phyloP scores from a whole-genome alignment of 2,329 filamentous ascomycete genomes.

The Pyricularia pennisetigena region DNA sequence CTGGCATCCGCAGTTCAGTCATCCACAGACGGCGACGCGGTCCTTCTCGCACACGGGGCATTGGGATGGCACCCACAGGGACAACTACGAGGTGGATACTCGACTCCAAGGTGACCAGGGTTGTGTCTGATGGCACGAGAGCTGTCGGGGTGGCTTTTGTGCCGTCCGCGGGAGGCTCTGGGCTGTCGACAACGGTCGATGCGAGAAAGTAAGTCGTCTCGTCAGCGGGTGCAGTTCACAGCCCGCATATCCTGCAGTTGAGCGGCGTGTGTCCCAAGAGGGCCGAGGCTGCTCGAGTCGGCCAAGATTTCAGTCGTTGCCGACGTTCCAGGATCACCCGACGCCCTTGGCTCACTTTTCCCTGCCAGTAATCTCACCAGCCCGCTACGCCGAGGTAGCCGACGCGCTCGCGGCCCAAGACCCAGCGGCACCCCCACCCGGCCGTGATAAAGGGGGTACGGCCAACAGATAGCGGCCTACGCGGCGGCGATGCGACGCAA shows the following conservation, averaged over 20 bases:
- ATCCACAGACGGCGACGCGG: constrained; percentile 22
- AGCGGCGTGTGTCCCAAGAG: constrained; percentile 27
- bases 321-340: constrained; percentile 35
- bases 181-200: constrained; percentile 12
- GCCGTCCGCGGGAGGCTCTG: neutral
- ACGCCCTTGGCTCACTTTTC: constrained; percentile 19
- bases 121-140: constrained; percentile 16
- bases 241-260: constrained; percentile 23
- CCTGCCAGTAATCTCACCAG: constrained; percentile 20
- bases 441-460: constrained; percentile 28
- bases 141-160: constrained; percentile 21
- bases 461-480: constrained; percentile 21
- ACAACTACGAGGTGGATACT: constrained; percentile 22
- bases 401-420: constrained; percentile 19
- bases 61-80: constrained; percentile 17
- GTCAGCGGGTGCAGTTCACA: constrained; percentile 30
- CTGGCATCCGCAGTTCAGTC: constrained; percentile 31
- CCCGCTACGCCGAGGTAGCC: constrained; percentile 16
- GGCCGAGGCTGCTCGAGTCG: constrained; percentile 30
- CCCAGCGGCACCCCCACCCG: constrained; percentile 19
- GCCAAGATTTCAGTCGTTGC: constrained; percentile 29
- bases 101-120: constrained; percentile 18
- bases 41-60: constrained; percentile 29
- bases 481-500: constrained; percentile 17
- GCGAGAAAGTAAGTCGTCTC: constrained; percentile 31